Evolutionary conservation across 2,329 filamentous ascomycete genomes (phyloP).

Genomic region (Geosmithia putterillii): DNA sequence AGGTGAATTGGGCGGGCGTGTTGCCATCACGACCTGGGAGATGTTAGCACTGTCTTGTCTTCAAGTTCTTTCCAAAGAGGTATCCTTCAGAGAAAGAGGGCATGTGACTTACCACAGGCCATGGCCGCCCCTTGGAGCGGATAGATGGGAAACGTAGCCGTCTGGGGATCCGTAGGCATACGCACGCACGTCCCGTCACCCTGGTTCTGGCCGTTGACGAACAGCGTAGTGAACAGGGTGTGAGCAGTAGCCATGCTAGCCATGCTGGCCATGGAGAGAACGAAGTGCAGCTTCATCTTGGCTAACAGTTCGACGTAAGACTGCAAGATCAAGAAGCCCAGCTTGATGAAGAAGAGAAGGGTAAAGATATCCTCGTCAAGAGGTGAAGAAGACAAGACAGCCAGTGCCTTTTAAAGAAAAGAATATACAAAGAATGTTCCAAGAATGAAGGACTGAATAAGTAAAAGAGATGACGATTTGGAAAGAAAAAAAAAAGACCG

Average conservation of each 20-base stretch:
- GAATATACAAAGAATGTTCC: background rate
- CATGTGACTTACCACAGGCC: slow-evolving; percentile 49
- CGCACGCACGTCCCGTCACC: slow-evolving; percentile 63
- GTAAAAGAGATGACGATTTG: background rate
- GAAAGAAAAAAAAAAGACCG: background rate
- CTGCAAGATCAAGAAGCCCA: background rate
- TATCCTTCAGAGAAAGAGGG: background rate
- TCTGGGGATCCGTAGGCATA: slow-evolving; percentile 41
- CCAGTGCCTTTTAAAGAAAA: no score
- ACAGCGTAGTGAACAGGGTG: slow-evolving; percentile 52
- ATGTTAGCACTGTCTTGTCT: background rate
- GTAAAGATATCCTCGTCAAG: background rate
- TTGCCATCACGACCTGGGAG: slow-evolving; percentile 29
- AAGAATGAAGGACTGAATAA: background rate
- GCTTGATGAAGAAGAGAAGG: background rate
- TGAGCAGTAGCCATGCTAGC: slow-evolving; percentile 35
- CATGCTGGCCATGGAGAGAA: slow-evolving; percentile 19
- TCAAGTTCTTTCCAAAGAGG: no score
- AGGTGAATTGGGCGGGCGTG: slow-evolving; percentile 32
- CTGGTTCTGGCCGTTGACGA: slow-evolving; percentile 48
- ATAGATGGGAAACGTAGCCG: slow-evolving; percentile 44
- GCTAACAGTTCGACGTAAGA: no score
- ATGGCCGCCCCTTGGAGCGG: slow-evolving; percentile 48
- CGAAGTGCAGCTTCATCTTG: slow-evolving; percentile 2
- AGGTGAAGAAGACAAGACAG: no score